These are phyloP conservation scores for Micractinium conductrix DNA, from an alignment of 139 green algal genomes.

Conservation along the genomic window DNA sequence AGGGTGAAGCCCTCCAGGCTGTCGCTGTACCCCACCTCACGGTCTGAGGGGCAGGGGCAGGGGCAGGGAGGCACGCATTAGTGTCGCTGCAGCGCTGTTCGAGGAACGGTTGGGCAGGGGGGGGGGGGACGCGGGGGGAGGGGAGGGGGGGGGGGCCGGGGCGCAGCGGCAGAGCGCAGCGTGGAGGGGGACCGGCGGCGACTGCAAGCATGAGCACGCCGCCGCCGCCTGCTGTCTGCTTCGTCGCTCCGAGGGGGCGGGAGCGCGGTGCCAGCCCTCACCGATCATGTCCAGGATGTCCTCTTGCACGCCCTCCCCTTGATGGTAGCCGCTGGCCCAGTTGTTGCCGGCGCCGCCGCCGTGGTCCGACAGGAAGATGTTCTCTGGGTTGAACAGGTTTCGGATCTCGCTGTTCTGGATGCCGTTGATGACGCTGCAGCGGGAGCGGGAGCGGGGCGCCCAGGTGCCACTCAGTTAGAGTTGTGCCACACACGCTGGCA, in stretches of 20 bases:
- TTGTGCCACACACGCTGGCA: too few species aligned
- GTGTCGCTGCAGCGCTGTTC: neutral
- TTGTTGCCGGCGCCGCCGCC: slow-evolving; percentile 99
- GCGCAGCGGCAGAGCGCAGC: too few species aligned
- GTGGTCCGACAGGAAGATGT: slow-evolving; percentile 94
- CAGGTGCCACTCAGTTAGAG: too few species aligned
- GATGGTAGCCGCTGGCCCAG: slow-evolving; percentile 95
- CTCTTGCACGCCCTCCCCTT: slow-evolving; percentile 92
- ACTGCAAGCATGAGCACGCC: too few species aligned
- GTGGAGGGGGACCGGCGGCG: too few species aligned
- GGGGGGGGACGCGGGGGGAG: too few species aligned
- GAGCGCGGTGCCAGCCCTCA: slow-evolving; percentile 51
- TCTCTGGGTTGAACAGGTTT: slow-evolving; percentile 99
- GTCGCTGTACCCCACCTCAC: slow-evolving; percentile 97
- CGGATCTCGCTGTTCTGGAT: slow-evolving; percentile 96
- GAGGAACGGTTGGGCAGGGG: neutral
- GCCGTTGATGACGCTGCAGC: slow-evolving; percentile 92
- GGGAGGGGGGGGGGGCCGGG: too few species aligned
- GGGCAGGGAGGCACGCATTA: neutral
- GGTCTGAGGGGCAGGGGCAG: slow-evolving; percentile 67
- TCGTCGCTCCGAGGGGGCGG: too few species aligned
- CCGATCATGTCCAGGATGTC: slow-evolving; percentile 99
- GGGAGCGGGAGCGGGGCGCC: neutral
- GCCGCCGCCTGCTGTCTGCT: too few species aligned
- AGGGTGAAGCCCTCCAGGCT: slow-evolving; percentile 97